Percentiles rank a stretch among this genome's conserved stretches.
These are phyloP conservation scores for Neurospora sublineolata DNA, from an alignment of 495 filamentous ascomycete genomes.

Conservation along the genomic window DNA sequence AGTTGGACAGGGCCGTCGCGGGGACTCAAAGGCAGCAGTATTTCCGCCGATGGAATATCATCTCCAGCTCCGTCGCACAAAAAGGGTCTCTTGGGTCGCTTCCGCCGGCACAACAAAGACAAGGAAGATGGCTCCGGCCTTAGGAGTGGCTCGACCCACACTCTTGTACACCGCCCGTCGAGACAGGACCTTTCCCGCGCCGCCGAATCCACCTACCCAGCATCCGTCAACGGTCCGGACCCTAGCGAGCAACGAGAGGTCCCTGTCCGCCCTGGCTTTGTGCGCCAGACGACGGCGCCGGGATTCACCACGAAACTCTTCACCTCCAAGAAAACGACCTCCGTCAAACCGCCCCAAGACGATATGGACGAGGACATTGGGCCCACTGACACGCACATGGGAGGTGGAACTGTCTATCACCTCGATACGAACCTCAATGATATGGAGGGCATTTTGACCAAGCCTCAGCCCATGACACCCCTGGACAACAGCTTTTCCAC, in stretches of 20 bases:
- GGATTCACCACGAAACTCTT: conserved; percentile 45
- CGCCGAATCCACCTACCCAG: conserved; percentile 30
- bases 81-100: conserved; percentile 52
- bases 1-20: conserved; percentile 47
- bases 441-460: conserved; percentile 72
- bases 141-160: conserved; percentile 36
- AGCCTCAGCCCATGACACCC: conserved; percentile 50
- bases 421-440: conserved; percentile 76
- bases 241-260: conserved; percentile 26
- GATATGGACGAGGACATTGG: conserved; percentile 37
- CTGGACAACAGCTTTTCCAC: conserved; percentile 47
- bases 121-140: conserved; percentile 44
- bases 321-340: conserved; percentile 36
- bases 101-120: conserved; percentile 46
- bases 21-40: conserved; percentile 33
- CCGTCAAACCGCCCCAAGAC: conserved; percentile 27
- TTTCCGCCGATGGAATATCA: conserved; percentile 39
- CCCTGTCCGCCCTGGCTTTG: conserved; percentile 22
- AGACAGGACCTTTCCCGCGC: conserved; percentile 41
- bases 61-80: conserved; percentile 51
- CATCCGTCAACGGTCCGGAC: conserved; percentile 28
- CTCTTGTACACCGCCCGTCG: conserved; percentile 22
- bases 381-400: conserved; percentile 30
- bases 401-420: conserved; percentile 40
- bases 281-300: conserved; percentile 36